Percentiles rank a stretch among this genome's conserved stretches.
These are phyloP conservation scores for Xylaria venustula DNA, from an alignment of 495 filamentous ascomycete genomes.

Conservation along the genomic window DNA sequence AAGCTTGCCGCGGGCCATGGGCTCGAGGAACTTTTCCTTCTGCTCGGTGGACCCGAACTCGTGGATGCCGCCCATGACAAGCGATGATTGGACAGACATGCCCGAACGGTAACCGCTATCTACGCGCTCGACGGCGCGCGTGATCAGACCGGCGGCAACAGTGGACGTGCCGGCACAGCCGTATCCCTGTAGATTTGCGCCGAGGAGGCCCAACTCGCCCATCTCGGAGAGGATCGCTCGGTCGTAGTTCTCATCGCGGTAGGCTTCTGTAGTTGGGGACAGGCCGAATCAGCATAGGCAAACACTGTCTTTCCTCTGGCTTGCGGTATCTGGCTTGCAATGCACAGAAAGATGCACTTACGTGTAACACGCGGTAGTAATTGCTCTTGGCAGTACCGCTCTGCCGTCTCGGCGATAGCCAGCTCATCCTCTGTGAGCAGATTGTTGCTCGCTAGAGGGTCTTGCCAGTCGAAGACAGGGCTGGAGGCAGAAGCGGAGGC, in stretches of 20 bases:
- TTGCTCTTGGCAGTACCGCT: conserved; percentile 88
- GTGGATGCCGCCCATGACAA: conserved; percentile 96
- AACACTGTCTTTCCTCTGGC: not conserved
- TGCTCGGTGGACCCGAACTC: conserved; percentile 88
- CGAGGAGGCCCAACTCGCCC: conserved; percentile 90
- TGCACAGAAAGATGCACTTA: conserved; percentile 46
- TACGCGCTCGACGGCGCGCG: conserved; percentile 91
- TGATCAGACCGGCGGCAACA: conserved; percentile 90
- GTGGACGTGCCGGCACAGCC: conserved; percentile 92
- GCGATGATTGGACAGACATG: conserved; percentile 92
- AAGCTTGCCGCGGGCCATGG: conserved; percentile 81
- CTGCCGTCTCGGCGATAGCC: conserved; percentile 82
- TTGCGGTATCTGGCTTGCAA: not conserved
- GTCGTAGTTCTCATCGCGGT: conserved; percentile 92
- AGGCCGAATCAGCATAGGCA: conserved; percentile 12
- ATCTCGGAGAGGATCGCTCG: conserved; percentile 86
- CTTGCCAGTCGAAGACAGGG: conserved; percentile 81
- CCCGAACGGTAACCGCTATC: conserved; percentile 94
- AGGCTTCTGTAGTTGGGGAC: conserved; percentile 66
- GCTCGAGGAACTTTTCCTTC: conserved; percentile 83
- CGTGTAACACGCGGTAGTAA: conserved; percentile 83
- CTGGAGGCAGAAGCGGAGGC: conserved; percentile 29
- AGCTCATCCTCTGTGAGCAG: conserved; percentile 86
- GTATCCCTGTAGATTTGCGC: conserved; percentile 88
- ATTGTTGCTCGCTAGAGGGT: conserved; percentile 72